Evolutionary conservation across 2,329 filamentous ascomycete species (phyloP).

Genomic region (Fusarium hainanense): DNA sequence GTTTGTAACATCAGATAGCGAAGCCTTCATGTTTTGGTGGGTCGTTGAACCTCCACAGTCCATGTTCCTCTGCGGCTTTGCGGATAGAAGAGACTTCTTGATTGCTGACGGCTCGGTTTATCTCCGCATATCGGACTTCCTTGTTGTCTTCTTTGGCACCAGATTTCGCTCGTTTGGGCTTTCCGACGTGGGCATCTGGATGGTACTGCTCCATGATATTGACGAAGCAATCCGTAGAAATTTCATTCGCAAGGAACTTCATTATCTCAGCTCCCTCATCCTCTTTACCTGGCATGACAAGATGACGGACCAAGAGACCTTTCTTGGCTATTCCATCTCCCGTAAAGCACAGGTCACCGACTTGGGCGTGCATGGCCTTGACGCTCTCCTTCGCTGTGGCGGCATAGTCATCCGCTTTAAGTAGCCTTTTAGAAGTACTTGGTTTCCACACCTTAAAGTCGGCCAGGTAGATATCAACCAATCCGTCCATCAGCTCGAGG

Average conservation of each 20-base stretch:
- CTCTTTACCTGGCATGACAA: slow-evolving; percentile 86
- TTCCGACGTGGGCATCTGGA: slow-evolving; percentile 84
- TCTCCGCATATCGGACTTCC: slow-evolving; percentile 76
- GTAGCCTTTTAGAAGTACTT: slow-evolving; percentile 72
- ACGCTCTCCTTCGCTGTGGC: slow-evolving; percentile 79
- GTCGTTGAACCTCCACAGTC: slow-evolving; percentile 84
- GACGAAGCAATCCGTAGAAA: slow-evolving; percentile 81
- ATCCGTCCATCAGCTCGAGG: slow-evolving; percentile 77
- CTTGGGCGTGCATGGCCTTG: slow-evolving; percentile 82
- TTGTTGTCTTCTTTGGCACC: slow-evolving; percentile 56
- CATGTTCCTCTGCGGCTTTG: slow-evolving; percentile 74
- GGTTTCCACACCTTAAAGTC: slow-evolving; percentile 87
- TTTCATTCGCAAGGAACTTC: slow-evolving; percentile 76
- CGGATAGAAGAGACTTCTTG: slow-evolving; percentile 75
- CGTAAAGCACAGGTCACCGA: slow-evolving; percentile 86
- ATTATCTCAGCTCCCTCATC: slow-evolving; percentile 80
- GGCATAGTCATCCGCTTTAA: slow-evolving; percentile 83
- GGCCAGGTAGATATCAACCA: slow-evolving; percentile 88
- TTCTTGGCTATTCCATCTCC: slow-evolving; percentile 82
- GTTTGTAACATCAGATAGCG: slow-evolving; percentile 53
- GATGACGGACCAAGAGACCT: slow-evolving; percentile 79
- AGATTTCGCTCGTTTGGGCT: slow-evolving; percentile 57
- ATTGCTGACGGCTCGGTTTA: slow-evolving; percentile 71
- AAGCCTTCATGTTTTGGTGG: slow-evolving; percentile 64
- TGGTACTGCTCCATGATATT: slow-evolving; percentile 93